Evolutionary conservation across 2,329 filamentous ascomycete genomes (phyloP).

Genomic region (Exophiala sideris): DNA sequence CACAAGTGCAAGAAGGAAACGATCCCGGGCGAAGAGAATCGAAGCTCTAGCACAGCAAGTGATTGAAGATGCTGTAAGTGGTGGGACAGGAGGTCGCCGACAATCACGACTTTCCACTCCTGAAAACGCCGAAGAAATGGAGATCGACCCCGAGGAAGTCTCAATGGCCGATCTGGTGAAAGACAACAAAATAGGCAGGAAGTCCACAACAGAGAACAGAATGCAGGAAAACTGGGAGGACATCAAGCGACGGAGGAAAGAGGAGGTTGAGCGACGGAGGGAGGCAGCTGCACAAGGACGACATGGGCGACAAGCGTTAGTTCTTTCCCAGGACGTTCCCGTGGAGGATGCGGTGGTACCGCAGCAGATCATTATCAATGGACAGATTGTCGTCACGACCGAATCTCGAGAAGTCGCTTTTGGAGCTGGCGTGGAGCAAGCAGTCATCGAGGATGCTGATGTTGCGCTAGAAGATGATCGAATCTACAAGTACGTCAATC

Average conservation of each 20-base stretch:
- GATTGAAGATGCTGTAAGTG: constrained; percentile 12
- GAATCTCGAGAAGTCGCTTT: constrained; percentile 54
- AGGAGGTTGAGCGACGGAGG: constrained; percentile 34
- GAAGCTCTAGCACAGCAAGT: constrained; percentile 15
- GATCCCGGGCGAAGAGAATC: constrained; percentile 4
- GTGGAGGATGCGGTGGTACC: constrained; percentile 35
- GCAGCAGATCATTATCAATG: constrained; percentile 54
- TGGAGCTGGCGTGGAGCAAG: constrained; percentile 48
- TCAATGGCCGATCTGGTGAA: constrained; percentile 59
- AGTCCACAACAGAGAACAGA: constrained; percentile 56
- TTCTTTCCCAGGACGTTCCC: constrained; percentile 15
- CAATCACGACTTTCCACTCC: constrained; percentile 31
- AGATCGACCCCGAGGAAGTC: constrained; percentile 53
- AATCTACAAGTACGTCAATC: constrained; percentile 46
- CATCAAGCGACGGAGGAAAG: constrained; percentile 43
- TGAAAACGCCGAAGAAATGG: constrained; percentile 45
- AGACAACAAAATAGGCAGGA: constrained; percentile 53
- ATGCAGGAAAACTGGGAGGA: constrained; percentile 58
- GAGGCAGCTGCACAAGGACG: constrained; percentile 28
- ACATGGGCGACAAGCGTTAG: constrained; percentile 14
- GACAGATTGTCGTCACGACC: constrained; percentile 54
- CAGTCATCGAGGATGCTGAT: constrained; percentile 44
- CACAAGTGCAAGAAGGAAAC: constrained; percentile 7
- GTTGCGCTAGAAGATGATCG: constrained; percentile 42
- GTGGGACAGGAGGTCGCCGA: constrained; percentile 1